phyloP scores from a whole-genome alignment of 352 stramenopile species.

The Elongisporangium undulatum region DNA sequence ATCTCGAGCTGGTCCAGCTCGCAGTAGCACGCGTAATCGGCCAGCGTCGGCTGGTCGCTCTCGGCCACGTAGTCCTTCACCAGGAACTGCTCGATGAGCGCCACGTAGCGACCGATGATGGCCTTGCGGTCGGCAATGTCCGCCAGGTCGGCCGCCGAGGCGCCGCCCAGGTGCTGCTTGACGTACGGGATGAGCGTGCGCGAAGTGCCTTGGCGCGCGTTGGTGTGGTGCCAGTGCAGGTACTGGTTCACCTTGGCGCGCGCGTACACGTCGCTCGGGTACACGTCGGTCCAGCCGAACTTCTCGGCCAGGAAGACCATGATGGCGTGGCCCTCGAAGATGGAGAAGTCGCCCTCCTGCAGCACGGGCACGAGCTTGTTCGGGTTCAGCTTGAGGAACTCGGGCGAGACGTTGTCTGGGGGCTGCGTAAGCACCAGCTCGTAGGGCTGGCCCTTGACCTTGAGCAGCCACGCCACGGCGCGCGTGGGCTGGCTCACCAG shows the following conservation, averaged over 20 bases:
- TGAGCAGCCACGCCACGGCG: slow-evolving; percentile 33
- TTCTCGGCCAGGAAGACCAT: slow-evolving; percentile 56
- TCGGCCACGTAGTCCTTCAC: slow-evolving; percentile 40
- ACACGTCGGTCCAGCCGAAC: slow-evolving; percentile 37
- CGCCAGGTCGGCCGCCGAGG: slow-evolving; percentile 28
- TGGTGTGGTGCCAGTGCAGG: slow-evolving; percentile 69
- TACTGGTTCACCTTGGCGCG: slow-evolving; percentile 62
- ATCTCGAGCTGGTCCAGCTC: slow-evolving; percentile 61
- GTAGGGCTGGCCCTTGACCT: slow-evolving; percentile 36
- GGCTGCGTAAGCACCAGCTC: slow-evolving; percentile 32
- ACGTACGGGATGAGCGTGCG: too few species aligned
- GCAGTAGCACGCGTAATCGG: slow-evolving; percentile 49
- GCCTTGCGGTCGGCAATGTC: slow-evolving; percentile 32
- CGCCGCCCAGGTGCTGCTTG: slow-evolving; percentile 18
- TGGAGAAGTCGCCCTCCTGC: slow-evolving; percentile 25
- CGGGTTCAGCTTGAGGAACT: slow-evolving; percentile 20
- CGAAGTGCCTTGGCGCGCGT: slow-evolving; percentile 33
- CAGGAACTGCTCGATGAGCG: slow-evolving; percentile 46
- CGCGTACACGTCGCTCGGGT: slow-evolving; percentile 32
- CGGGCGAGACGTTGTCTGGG: slow-evolving; percentile 8
- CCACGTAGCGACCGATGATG: slow-evolving; percentile 50
- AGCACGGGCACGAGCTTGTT: slow-evolving; percentile 22
- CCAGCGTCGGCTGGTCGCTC: slow-evolving; percentile 46
- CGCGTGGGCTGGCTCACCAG: slow-evolving; percentile 15
- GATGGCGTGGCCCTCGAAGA: slow-evolving; percentile 26